A percentile compares a stretch with the other conserved stretches of the same genome.
Conservation (phyloP, 1,284 basidiomycete genomes). For the Megacollybia platyphylla region DNA sequence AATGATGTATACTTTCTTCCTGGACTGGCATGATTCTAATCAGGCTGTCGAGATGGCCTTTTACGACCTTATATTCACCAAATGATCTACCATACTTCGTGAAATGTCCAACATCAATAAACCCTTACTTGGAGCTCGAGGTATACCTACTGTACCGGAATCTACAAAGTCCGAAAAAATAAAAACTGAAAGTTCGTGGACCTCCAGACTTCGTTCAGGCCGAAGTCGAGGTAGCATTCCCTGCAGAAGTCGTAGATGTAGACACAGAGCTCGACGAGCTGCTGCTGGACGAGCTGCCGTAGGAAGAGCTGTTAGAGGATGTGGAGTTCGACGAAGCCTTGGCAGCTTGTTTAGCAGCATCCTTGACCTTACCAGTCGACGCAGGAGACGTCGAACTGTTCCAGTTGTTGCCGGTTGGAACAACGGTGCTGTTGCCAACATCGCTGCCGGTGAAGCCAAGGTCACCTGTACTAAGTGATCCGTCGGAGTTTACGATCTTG, state of each 20-base stretch:
- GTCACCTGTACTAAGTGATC: background rate
- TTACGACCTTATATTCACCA: too few relatives aligned
- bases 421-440: slow-evolving; percentile 9
- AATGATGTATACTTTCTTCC: too few relatives aligned
- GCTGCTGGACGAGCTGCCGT: background rate
- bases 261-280: background rate
- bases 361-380: slow-evolving; percentile 6
- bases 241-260: background rate
- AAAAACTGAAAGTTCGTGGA: too few relatives aligned
- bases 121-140: too few relatives aligned
- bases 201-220: too few relatives aligned
- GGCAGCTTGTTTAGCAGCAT: slow-evolving; percentile 5
- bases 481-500: background rate
- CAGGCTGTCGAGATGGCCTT: too few relatives aligned
- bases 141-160: too few relatives aligned
- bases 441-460: slow-evolving; percentile 7
- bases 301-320: background rate
- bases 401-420: slow-evolving; percentile 9
- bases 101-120: too few relatives aligned
- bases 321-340: background rate
- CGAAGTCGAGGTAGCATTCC: background rate
- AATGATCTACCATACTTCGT: too few relatives aligned
- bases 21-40: too few relatives aligned
- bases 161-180: too few relatives aligned
- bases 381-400: slow-evolving; percentile 6